A percentile compares a stretch with the other conserved stretches of the same genome.
Conservation (phyloP, 441 rosid species). For the Jatropha multifida region DNA sequence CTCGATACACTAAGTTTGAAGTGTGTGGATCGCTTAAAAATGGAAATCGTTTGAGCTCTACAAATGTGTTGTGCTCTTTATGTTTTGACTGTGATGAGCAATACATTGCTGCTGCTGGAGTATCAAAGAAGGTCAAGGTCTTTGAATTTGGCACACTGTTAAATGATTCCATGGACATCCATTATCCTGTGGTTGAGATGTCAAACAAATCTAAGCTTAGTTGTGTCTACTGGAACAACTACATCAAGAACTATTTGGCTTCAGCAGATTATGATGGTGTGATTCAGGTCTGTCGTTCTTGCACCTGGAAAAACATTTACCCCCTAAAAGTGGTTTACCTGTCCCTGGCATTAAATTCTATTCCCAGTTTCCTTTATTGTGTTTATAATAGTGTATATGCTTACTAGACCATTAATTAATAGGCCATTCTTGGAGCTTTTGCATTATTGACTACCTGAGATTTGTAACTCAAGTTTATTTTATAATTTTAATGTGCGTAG, state of each 20-base stretch:
- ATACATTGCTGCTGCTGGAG: constrained; percentile 82
- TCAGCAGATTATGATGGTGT: constrained; percentile 80
- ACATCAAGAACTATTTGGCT: constrained; percentile 81
- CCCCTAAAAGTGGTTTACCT: background rate
- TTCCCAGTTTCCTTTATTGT: constrained; percentile 3
- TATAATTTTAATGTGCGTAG: background rate
- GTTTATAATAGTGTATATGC: background rate
- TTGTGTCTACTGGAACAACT: constrained; percentile 80
- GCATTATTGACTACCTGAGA: constrained; percentile 2
- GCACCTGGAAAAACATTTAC: constrained; percentile 17
- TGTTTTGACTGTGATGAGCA: constrained; percentile 82
- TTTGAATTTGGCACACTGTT: constrained; percentile 65
- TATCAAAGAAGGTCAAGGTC: constrained; percentile 78
- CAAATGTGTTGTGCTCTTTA: constrained; percentile 75
- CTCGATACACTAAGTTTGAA: constrained; percentile 64
- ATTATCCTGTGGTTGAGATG: constrained; percentile 84
- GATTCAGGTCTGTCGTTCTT: constrained; percentile 53
- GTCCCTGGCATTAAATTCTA: constrained; percentile 8
- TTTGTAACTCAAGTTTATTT: background rate
- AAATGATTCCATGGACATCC: constrained; percentile 60
- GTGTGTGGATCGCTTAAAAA: constrained; percentile 64
- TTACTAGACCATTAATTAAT: too few species aligned
- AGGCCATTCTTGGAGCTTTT: background rate
- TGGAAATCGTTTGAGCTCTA: constrained; percentile 59
- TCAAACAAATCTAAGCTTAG: constrained; percentile 70